Evolutionary conservation across 2,329 filamentous ascomycete species (phyloP).

Genomic region (Diaporthe sp.): DNA sequence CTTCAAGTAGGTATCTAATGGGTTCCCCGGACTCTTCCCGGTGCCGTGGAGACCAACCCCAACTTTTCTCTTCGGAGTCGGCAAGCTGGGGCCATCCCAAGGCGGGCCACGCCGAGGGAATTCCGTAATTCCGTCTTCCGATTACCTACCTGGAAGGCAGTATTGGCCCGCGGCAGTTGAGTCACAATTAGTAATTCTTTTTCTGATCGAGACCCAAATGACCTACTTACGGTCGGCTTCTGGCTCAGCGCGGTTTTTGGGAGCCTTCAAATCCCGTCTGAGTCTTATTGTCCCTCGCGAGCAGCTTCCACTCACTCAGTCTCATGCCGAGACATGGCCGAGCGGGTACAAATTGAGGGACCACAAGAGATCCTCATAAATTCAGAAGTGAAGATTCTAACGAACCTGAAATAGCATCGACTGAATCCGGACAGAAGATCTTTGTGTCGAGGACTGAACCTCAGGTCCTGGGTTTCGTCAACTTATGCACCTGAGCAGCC

Average conservation of each 20-base stretch:
- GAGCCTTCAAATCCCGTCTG: background rate
- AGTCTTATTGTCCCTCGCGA: background rate
- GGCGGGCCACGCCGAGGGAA: background rate
- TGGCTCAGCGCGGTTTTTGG: background rate
- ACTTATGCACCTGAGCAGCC: background rate
- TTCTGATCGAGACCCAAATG: background rate
- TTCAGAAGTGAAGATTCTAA: background rate
- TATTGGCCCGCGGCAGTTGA: background rate
- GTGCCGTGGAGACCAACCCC: constrained; percentile 5
- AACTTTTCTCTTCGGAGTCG: background rate
- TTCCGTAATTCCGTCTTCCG: background rate
- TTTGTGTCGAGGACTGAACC: background rate
- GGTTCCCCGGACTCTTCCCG: background rate
- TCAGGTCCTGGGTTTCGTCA: background rate
- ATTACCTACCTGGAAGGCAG: too few species aligned
- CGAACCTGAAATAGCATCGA: too few species aligned
- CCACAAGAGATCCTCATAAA: too few species aligned
- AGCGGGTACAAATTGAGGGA: background rate
- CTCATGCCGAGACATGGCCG: constrained; percentile 6
- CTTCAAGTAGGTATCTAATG: too few species aligned
- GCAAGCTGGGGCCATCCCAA: constrained; percentile 4
- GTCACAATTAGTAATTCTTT: background rate
- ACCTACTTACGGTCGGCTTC: background rate
- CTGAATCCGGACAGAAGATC: background rate
- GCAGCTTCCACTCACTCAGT: background rate